These are phyloP conservation scores for Neoboletus magnificus DNA, from an alignment of 768 basidiomycete species.

Conservation along the genomic window DNA sequence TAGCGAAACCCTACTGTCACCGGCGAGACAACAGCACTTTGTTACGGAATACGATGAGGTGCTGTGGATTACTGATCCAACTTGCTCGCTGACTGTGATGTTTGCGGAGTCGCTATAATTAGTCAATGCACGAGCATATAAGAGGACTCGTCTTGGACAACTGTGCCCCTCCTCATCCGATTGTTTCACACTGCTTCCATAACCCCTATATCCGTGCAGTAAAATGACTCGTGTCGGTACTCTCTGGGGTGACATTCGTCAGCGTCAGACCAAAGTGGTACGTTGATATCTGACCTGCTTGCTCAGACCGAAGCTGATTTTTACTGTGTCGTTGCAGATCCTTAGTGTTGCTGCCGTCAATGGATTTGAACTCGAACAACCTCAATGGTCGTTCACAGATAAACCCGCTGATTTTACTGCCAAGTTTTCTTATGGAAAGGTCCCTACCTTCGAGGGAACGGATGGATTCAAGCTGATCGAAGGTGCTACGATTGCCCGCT, in stretches of 20 bases:
- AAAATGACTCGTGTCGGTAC: conserved; percentile 19
- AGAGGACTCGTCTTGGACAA: background rate
- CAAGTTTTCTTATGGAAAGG: conserved; percentile 22
- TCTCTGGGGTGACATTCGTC: conserved; percentile 17
- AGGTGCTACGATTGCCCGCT: conserved; percentile 21
- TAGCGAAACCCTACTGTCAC: too few species aligned
- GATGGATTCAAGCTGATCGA: conserved; percentile 21
- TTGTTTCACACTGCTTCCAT: background rate
- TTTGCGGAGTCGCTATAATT: too few species aligned
- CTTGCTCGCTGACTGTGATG: too few species aligned
- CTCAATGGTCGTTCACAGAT: conserved; percentile 10
- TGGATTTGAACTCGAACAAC: conserved; percentile 10
- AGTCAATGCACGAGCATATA: background rate
- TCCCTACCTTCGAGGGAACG: conserved; percentile 20
- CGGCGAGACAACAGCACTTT: too few species aligned
- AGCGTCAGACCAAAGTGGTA: conserved; percentile 24
- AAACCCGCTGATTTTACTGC: conserved; percentile 8
- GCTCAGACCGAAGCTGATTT: background rate
- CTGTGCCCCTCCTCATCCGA: background rate
- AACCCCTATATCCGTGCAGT: background rate
- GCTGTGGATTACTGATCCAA: too few species aligned
- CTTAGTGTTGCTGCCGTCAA: conserved; percentile 20
- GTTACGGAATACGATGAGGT: too few species aligned
- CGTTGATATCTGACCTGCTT: background rate
- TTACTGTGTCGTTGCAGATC: conserved; percentile 1